These are phyloP conservation scores for Lachancea nothofagi DNA, from an alignment of 805 yeast species.

Conservation along the genomic window DNA sequence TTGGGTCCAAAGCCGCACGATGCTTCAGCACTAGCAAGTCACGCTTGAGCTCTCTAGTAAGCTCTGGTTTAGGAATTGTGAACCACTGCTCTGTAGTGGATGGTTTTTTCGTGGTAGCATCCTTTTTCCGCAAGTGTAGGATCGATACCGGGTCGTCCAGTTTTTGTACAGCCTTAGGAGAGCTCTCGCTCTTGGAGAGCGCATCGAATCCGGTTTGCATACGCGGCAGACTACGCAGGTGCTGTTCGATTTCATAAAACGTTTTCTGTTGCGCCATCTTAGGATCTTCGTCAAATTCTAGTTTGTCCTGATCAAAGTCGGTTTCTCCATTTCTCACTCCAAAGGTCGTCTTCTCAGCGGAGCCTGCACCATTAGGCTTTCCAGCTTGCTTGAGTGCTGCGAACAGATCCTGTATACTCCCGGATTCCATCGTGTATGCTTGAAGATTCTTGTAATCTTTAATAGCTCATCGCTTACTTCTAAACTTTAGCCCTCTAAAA, in stretches of 20 bases:
- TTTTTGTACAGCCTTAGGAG: constrained; percentile 9
- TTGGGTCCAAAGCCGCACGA: constrained; percentile 90
- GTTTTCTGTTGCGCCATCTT: constrained; percentile 13
- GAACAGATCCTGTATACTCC: constrained; percentile 20
- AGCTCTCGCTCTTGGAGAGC: constrained; percentile 13
- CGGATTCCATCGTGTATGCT: constrained; percentile 8
- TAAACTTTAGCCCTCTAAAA: constrained; percentile 1
- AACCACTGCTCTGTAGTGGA: constrained; percentile 62
- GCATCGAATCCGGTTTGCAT: constrained; percentile 28
- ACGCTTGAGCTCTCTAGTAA: constrained; percentile 50
- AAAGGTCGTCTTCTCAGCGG: background rate
- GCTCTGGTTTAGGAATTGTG: constrained; percentile 68
- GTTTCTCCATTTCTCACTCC: background rate
- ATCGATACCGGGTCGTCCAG: constrained; percentile 13
- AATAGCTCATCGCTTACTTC: constrained; percentile 10
- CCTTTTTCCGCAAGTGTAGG: constrained; percentile 12
- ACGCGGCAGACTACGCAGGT: constrained; percentile 26
- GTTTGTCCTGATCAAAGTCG: constrained; percentile 11
- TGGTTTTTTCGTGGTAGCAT: constrained; percentile 10
- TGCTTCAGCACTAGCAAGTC: constrained; percentile 76
- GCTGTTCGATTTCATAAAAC: constrained; percentile 28
- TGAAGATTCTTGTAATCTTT: background rate
- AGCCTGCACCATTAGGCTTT: background rate
- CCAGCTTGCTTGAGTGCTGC: constrained; percentile 14
- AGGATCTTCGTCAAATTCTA: constrained; percentile 14